A percentile compares a stretch with the other conserved stretches of the same genome.
Evolutionary conservation across 2,329 filamentous ascomycete genomes (phyloP).

Genomic region (Verticillium nonalfalfae): DNA sequence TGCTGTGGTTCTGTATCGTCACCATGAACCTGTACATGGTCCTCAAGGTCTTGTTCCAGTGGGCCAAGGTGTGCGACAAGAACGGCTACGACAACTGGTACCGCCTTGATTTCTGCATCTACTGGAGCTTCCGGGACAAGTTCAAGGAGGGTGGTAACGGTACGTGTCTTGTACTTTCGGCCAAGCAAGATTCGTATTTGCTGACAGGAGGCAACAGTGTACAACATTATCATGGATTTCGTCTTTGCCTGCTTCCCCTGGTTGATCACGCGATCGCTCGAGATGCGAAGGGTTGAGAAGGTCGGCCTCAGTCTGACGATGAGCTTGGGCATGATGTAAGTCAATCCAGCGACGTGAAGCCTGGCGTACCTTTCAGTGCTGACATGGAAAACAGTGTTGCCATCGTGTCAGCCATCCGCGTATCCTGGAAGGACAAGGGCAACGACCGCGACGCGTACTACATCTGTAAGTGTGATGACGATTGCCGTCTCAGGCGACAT

Average conservation of each 20-base stretch:
- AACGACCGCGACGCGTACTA: slow-evolving; percentile 38
- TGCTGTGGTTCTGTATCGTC: slow-evolving; percentile 42
- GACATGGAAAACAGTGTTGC: slow-evolving; percentile 26
- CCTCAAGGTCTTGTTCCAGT: slow-evolving; percentile 40
- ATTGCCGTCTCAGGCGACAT: not conserved
- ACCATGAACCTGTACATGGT: slow-evolving; percentile 41
- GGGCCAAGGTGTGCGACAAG: slow-evolving; percentile 38
- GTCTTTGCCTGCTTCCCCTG: slow-evolving; percentile 42
- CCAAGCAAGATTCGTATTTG: not conserved
- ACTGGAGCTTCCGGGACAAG: slow-evolving; percentile 26
- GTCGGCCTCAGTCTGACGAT: slow-evolving; percentile 42
- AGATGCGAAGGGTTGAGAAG: slow-evolving; percentile 41
- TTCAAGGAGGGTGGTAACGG: slow-evolving; percentile 46
- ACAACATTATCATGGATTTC: slow-evolving; percentile 49
- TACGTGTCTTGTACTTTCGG: slow-evolving; percentile 17
- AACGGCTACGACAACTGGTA: slow-evolving; percentile 38
- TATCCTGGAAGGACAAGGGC: slow-evolving; percentile 40
- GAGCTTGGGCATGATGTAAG: slow-evolving; percentile 41
- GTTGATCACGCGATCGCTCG: slow-evolving; percentile 39
- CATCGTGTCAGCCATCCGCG: slow-evolving; percentile 39
- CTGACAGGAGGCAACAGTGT: slow-evolving; percentile 24
- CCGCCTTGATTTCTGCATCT: slow-evolving; percentile 37
- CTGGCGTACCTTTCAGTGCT: not conserved
- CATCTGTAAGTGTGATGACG: slow-evolving; percentile 27
- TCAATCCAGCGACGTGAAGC: not conserved